These are phyloP conservation scores for Penicillium simplicissimum DNA, from an alignment of 495 filamentous ascomycete genomes.

Conservation along the genomic window DNA sequence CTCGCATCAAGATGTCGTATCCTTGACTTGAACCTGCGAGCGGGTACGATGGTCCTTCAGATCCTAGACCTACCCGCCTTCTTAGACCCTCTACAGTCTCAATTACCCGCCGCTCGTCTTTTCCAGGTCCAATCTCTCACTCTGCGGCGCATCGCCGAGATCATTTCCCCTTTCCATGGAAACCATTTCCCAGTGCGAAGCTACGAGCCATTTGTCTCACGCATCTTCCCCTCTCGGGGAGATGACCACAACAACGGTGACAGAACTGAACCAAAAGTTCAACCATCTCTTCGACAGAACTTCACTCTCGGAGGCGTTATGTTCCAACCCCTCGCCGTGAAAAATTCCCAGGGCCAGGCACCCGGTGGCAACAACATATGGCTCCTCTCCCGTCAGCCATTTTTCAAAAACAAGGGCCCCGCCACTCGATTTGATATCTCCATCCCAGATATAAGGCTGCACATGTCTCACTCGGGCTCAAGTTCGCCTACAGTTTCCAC, in stretches of 20 bases:
- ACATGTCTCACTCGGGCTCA: neutral
- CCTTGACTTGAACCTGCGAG: conserved; percentile 36
- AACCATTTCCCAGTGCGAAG: conserved; percentile 39
- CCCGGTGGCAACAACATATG: conserved; percentile 35
- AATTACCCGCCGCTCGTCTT: conserved; percentile 4
- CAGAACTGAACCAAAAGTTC: conserved; percentile 20
- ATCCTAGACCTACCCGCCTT: conserved; percentile 28
- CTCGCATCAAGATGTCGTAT: conserved; percentile 38
- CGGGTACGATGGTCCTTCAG: conserved; percentile 42
- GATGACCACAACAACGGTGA: conserved; percentile 22
- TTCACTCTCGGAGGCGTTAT: conserved; percentile 58
- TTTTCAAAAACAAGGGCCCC: conserved; percentile 32
- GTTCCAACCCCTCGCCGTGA: conserved; percentile 47
- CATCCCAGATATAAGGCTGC: neutral
- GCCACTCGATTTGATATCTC: conserved; percentile 15
- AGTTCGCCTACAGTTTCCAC: conserved; percentile 9
- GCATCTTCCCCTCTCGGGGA: conserved; percentile 25
- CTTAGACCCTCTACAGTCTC: conserved; percentile 14
- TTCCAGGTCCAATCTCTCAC: conserved; percentile 33
- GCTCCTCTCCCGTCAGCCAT: conserved; percentile 54
- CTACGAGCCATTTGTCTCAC: conserved; percentile 31
- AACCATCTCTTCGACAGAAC: neutral
- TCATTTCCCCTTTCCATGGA: conserved; percentile 43
- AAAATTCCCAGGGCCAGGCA: conserved; percentile 19
- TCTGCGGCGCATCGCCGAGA: conserved; percentile 47